Evolutionary conservation across 257 asterid genomes (phyloP).

Genomic region (Leonotis leonurus): DNA sequence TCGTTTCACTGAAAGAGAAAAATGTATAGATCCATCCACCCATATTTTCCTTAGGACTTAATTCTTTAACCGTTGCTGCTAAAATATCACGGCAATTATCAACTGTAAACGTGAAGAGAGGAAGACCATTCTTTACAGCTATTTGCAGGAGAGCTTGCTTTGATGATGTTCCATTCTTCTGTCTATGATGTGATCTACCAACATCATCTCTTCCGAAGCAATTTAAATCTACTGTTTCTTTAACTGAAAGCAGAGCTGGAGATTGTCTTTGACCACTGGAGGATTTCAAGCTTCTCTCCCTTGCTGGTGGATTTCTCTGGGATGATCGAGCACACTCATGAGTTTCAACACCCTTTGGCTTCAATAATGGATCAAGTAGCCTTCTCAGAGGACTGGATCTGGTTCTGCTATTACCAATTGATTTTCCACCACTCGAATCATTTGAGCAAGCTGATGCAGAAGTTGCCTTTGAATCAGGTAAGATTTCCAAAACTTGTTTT

Average conservation of each 20-base stretch:
- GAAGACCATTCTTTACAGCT: conserved; percentile 64
- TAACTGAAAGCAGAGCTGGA: conserved; percentile 27
- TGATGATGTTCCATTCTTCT: conserved; percentile 26
- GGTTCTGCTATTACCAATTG: conserved; percentile 36
- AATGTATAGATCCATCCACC: conserved; percentile 52
- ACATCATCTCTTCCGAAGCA: too few species aligned
- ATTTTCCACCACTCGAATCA: conserved; percentile 28
- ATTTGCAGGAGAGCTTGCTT: conserved; percentile 71
- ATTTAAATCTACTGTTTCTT: conserved; percentile 34
- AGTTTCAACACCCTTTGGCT: conserved; percentile 42
- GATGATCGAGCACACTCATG: conserved; percentile 19
- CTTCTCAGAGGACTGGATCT: conserved; percentile 78
- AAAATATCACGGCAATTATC: conserved; percentile 51
- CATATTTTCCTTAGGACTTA: conserved; percentile 27
- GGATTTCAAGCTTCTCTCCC: conserved; percentile 19
- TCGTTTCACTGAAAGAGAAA: conserved; percentile 48
- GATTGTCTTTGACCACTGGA: conserved; percentile 24
- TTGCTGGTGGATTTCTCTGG: conserved; percentile 23
- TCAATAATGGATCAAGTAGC: conserved; percentile 62
- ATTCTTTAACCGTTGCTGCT: conserved; percentile 60
- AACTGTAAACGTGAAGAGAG: conserved; percentile 69
- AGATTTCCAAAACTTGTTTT: conserved; percentile 13
- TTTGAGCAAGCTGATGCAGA: conserved; percentile 18
- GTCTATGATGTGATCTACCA: conserved; percentile 27
- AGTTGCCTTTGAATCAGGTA: conserved; percentile 20